Conservation (phyloP, 177 flowering plant genomes). For the Vitis hybrid region DNA sequence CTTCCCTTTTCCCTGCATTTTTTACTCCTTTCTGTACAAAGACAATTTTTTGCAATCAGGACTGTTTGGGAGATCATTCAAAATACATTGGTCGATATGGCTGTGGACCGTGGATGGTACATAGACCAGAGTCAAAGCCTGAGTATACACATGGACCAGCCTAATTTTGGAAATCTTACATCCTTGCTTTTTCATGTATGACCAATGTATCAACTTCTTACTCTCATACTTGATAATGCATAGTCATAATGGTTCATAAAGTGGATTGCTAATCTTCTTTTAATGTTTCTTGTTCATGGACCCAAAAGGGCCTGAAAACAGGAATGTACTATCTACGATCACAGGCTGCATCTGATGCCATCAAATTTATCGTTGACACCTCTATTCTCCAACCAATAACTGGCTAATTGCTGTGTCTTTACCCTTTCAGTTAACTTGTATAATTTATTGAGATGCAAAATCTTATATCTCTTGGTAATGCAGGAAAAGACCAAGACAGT, state of each 20-base stretch:
- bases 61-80: slow-evolving; percentile 99
- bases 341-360: slow-evolving; percentile 97
- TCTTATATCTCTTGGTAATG: background rate
- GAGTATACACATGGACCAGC: slow-evolving; percentile 90
- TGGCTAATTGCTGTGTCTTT: background rate
- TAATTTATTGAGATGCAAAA: background rate
- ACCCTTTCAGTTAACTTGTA: background rate
- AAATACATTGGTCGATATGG: slow-evolving; percentile 90
- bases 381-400: slow-evolving; percentile 52
- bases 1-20: too few relatives aligned
- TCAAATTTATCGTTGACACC: slow-evolving; percentile 92
- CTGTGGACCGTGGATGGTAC: slow-evolving; percentile 88
- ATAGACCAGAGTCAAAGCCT: slow-evolving; percentile 96
- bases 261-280: background rate
- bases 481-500: slow-evolving; percentile 40
- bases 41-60: slow-evolving; percentile 28
- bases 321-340: slow-evolving; percentile 97
- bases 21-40: slow-evolving; percentile 3
- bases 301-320: slow-evolving; percentile 67
- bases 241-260: background rate
- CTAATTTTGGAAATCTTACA: slow-evolving; percentile 84
- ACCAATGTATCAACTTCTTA: slow-evolving; percentile 52
- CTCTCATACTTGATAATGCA: background rate
- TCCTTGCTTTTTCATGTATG: slow-evolving; percentile 91
- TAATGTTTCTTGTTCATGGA: background rate